Conservation (phyloP, 257 asterid species). For the Cruciata laevipes region DNA sequence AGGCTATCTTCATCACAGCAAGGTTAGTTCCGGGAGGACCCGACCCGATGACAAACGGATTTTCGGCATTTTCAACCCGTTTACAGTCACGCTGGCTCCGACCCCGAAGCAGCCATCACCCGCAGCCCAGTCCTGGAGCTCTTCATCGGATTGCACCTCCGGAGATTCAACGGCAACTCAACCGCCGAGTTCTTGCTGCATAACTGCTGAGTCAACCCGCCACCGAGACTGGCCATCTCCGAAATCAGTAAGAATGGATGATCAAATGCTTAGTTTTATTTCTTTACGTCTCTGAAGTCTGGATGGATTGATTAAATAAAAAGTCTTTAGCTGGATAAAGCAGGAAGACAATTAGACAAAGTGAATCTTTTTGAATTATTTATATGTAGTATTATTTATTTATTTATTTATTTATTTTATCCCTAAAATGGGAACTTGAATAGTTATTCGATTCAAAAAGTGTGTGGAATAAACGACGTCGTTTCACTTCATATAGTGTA, state of each 20-base stretch:
- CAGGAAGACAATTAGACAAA: too few relatives aligned
- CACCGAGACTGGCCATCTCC: conserved; percentile 20
- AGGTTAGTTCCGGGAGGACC: conserved; percentile 98
- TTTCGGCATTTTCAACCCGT: conserved; percentile 93
- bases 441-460: too few relatives aligned
- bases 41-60: conserved; percentile 93
- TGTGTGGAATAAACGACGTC: too few relatives aligned
- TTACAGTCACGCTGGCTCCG: conserved; percentile 86
- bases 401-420: too few relatives aligned
- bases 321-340: too few relatives aligned
- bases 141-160: conserved; percentile 13
- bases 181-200: conserved; percentile 21
- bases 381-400: too few relatives aligned
- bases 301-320: too few relatives aligned
- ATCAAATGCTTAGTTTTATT: too few relatives aligned
- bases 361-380: too few relatives aligned
- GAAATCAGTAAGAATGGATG: not conserved
- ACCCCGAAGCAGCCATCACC: conserved; percentile 31
- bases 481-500: too few relatives aligned
- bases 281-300: too few relatives aligned
- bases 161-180: conserved; percentile 28
- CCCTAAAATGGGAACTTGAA: too few relatives aligned
- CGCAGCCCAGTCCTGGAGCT: conserved; percentile 40
- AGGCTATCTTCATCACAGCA: conserved; percentile 90
- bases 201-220: conserved; percentile 22